Evolutionary conservation across 176 grass and related monocot genomes (phyloP), one percentile per base, ranked within the genome.

Genomic region (Thinopyrum elongatum): DNA sequence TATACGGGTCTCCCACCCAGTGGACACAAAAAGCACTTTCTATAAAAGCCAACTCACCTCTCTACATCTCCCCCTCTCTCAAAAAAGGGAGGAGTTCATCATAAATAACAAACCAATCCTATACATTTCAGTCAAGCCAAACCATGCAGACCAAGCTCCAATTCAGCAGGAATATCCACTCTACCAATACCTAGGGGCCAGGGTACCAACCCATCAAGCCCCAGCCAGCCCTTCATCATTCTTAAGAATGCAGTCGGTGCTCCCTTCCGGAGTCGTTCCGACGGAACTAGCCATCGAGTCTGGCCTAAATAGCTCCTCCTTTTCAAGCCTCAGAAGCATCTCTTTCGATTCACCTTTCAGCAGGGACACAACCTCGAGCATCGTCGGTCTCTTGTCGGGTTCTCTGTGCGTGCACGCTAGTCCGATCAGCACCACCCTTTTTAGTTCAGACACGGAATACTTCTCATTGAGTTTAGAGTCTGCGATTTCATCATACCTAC

Each of bases 321-420:
- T 88, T 82, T 94, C 90, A 41, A 92, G 75, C 69, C 83, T 94
- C 5, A 47, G 38, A 58, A 97, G 78, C n/a, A 84, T 89, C 6
- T 97, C 92, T 80, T 97, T 97, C 2, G 86, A 76, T 71, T 92
- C 90, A 4, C 92, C 92, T 85, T 84, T 97, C 29, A 97, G 83
- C 80, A 92, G 68, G 6, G 87, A 85, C 39, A 86, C 76, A 21
- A 92, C 92, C 58, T 97, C 84, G 26, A 89, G 74, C 90, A 97
- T 97, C 42, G 83, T 87, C 0, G 86, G 94, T 44, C 94, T 94
- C 36, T 87, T 97, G 36, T 97, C 88, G 21, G 90, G 84, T 81
- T 92, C 87, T 71, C 78, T 86, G 10, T 91, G 94, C 0, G 94
- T 87, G 64, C 94, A 97, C 57, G 90, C 65, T 65, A 97, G 88